A percentile compares a stretch with the other conserved stretches of the same genome.
These are phyloP conservation scores for Eucalyptus cloeziana DNA, from an alignment of 345 rosid genomes.

Conservation along the genomic window DNA sequence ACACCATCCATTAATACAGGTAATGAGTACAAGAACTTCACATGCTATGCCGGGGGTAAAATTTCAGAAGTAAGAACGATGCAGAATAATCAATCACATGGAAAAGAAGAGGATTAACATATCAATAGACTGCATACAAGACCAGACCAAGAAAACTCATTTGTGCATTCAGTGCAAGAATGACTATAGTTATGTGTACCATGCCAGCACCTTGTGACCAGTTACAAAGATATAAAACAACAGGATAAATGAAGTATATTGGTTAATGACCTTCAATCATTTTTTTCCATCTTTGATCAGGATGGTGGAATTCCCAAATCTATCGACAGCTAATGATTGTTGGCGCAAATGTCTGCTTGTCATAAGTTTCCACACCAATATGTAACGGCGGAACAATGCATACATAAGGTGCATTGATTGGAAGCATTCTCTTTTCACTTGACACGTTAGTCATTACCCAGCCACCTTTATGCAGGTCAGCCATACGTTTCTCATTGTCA, in stretches of 20 bases:
- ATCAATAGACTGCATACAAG: background rate
- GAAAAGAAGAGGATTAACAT: background rate
- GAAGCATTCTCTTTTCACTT: background rate
- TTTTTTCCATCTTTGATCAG: background rate
- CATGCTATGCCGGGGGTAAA: background rate
- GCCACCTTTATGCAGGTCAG: background rate
- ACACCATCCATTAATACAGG: background rate
- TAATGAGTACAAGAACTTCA: background rate
- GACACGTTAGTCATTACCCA: background rate
- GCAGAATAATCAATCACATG: background rate
- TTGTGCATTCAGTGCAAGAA: background rate
- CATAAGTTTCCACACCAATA: background rate
- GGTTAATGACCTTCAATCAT: background rate
- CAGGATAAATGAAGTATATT: background rate
- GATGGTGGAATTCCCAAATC: background rate
- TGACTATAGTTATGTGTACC: background rate
- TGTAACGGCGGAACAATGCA: background rate
- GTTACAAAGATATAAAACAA: background rate
- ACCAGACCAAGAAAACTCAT: background rate
- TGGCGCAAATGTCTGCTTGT: background rate
- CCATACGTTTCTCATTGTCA: background rate
- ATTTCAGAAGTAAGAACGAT: background rate
- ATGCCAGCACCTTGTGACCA: background rate
- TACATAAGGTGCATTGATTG: background rate
- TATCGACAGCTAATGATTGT: background rate